Conservation (phyloP, 805 yeast genomes). For the Pichia paraexigua region DNA sequence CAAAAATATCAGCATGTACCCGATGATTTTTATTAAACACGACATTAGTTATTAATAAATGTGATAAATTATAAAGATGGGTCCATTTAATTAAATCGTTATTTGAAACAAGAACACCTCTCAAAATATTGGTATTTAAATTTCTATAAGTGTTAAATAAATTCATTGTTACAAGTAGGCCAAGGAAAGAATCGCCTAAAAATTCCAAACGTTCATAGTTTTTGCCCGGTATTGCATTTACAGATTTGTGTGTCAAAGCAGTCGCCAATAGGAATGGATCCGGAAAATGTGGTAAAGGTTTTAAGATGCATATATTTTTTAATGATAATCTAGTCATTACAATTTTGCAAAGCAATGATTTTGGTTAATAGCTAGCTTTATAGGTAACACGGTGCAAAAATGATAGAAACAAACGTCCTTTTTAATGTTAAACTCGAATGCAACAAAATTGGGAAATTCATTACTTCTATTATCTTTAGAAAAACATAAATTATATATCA, state of each 20-base stretch:
- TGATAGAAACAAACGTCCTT: no score
- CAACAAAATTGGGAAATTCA: no score
- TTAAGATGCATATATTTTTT: no score
- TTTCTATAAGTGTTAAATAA: background rate
- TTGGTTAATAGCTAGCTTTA: no score
- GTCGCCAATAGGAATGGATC: background rate
- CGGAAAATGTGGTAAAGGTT: background rate
- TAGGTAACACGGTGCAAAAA: no score
- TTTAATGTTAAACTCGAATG: no score
- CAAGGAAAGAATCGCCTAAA: slow-evolving; percentile 3
- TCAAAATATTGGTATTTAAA: background rate
- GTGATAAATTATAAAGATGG: background rate
- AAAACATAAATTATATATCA: no score
- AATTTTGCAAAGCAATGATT: no score
- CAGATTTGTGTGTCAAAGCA: background rate
- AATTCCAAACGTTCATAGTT: slow-evolving; percentile 3
- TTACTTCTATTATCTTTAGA: no score
- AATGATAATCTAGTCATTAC: background rate
- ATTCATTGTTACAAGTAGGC: background rate
- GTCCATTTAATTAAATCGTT: background rate
- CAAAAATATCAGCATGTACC: slow-evolving; percentile 1
- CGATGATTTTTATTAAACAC: background rate
- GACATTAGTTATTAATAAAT: no score
- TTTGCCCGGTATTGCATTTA: background rate
- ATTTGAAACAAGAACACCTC: background rate